Evolutionary conservation across 164 flowering plant species (phyloP).

Genomic region (Brasenia schreberi): DNA sequence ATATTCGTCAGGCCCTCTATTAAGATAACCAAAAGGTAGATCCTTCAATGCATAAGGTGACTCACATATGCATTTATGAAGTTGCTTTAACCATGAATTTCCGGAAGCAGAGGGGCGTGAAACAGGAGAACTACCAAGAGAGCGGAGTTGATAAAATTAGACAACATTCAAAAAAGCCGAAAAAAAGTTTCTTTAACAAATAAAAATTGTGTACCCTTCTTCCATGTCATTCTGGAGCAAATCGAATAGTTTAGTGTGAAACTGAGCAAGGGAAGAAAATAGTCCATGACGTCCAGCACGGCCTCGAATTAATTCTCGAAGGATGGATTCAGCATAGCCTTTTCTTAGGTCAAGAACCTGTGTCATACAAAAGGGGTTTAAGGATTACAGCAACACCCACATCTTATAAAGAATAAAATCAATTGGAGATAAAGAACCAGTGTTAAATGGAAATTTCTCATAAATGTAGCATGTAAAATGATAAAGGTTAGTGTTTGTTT

Average conservation of each 20-base stretch:
- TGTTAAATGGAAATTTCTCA: too few species aligned
- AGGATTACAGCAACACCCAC: not conserved
- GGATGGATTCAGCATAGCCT: constrained; percentile 48
- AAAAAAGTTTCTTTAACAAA: not conserved
- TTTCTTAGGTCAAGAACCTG: constrained; percentile 56
- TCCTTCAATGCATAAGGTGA: constrained; percentile 27
- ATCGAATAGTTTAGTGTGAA: constrained; percentile 40
- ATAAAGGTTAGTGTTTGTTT: too few species aligned
- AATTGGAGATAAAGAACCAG: too few species aligned
- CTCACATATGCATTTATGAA: constrained; percentile 34
- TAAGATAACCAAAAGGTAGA: constrained; percentile 19
- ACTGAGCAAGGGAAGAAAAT: constrained; percentile 28
- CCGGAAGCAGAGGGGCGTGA: constrained; percentile 17
- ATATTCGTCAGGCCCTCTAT: constrained; percentile 26
- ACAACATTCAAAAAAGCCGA: not conserved
- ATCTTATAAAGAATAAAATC: not conserved
- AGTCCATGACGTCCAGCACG: constrained; percentile 24
- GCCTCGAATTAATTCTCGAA: constrained; percentile 44
- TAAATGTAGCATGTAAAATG: too few species aligned
- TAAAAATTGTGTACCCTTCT: constrained; percentile 26
- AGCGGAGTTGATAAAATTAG: not conserved
- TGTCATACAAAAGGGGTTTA: not conserved
- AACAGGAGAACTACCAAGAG: constrained; percentile 20
- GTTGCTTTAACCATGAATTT: constrained; percentile 47
- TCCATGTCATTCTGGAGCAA: constrained; percentile 39